Percentiles rank a stretch among this genome's conserved stretches.
Conservation (phyloP, 2,329 filamentous ascomycete genomes). For the Fusarium goolgardi region DNA sequence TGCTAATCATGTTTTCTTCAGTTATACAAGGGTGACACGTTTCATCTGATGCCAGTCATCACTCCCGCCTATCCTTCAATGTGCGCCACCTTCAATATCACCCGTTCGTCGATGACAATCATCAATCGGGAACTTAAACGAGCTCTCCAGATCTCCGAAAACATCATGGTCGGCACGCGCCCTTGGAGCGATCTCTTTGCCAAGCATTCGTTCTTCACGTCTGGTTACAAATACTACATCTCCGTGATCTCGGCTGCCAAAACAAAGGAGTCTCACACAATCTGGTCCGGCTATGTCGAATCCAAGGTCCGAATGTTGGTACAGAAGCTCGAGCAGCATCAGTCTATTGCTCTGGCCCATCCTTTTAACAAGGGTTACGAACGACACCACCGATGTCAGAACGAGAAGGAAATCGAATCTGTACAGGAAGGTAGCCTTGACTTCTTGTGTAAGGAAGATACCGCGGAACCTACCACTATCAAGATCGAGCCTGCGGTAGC, state of each 20-base stretch:
- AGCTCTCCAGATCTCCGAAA: constrained; percentile 79
- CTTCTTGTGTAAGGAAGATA: constrained; percentile 55
- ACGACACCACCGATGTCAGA: constrained; percentile 77
- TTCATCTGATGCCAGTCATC: constrained; percentile 97
- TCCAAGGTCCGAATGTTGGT: constrained; percentile 92
- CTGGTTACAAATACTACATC: constrained; percentile 95
- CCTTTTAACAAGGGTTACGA: constrained; percentile 95
- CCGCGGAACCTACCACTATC: constrained; percentile 52
- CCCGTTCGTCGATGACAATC: constrained; percentile 83
- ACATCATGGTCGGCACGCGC: constrained; percentile 80
- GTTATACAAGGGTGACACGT: constrained; percentile 85
- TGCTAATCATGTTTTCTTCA: constrained; percentile 19
- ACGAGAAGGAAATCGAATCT: constrained; percentile 62
- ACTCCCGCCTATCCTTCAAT: constrained; percentile 97
- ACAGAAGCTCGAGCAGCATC: constrained; percentile 81
- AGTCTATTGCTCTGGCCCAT: constrained; percentile 83
- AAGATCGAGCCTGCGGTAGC: constrained; percentile 32
- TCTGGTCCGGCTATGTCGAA: constrained; percentile 92
- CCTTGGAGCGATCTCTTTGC: constrained; percentile 90
- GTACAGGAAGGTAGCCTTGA: constrained; percentile 66
- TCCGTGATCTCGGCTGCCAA: constrained; percentile 85
- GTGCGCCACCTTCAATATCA: constrained; percentile 97
- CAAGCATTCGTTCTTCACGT: constrained; percentile 93
- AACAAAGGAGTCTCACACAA: constrained; percentile 83
- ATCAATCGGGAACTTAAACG: constrained; percentile 86